These are phyloP conservation scores for Lentinula raphanica DNA, from an alignment of 768 basidiomycete species.

Conservation along the genomic window DNA sequence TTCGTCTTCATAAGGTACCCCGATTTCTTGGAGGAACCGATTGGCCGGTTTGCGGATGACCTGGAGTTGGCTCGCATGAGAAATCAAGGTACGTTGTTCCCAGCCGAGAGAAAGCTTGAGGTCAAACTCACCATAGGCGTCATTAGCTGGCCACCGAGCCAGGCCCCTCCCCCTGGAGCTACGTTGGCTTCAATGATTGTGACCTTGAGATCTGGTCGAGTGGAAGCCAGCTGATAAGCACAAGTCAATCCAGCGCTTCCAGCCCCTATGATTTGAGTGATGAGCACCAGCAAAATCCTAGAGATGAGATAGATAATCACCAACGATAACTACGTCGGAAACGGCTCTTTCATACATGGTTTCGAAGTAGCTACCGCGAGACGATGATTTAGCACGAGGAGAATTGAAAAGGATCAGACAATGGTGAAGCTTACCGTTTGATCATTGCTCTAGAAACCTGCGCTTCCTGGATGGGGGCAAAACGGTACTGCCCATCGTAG, in stretches of 20 bases:
- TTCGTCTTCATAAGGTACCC: slow-evolving; percentile 74
- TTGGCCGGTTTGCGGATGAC: slow-evolving; percentile 76
- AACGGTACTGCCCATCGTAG: slow-evolving; percentile 61
- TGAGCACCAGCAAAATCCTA: slow-evolving; percentile 38
- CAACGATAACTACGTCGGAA: slow-evolving; percentile 74
- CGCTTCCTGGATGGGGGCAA: slow-evolving; percentile 72
- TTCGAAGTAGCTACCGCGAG: slow-evolving; percentile 55
- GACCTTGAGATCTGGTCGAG: slow-evolving; percentile 56
- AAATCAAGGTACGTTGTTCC: background rate
- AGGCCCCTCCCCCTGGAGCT: slow-evolving; percentile 74
- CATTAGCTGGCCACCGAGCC: slow-evolving; percentile 79
- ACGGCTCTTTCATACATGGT: slow-evolving; percentile 70
- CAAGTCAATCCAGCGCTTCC: slow-evolving; percentile 68
- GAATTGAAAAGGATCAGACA: background rate
- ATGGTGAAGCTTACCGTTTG: slow-evolving; percentile 41
- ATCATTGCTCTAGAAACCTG: slow-evolving; percentile 77
- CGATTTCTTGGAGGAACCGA: slow-evolving; percentile 62
- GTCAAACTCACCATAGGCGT: slow-evolving; percentile 60
- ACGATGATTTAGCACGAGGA: background rate
- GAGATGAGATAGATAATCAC: slow-evolving; percentile 15
- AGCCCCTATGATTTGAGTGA: slow-evolving; percentile 22
- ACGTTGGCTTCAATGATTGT: slow-evolving; percentile 48
- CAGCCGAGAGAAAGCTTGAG: background rate
- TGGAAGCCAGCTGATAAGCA: slow-evolving; percentile 66
- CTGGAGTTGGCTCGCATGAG: slow-evolving; percentile 25